A percentile compares a stretch with the other conserved stretches of the same genome.
Evolutionary conservation across 2,329 filamentous ascomycete species (phyloP).

Genomic region (Claviceps quebecensis): DNA sequence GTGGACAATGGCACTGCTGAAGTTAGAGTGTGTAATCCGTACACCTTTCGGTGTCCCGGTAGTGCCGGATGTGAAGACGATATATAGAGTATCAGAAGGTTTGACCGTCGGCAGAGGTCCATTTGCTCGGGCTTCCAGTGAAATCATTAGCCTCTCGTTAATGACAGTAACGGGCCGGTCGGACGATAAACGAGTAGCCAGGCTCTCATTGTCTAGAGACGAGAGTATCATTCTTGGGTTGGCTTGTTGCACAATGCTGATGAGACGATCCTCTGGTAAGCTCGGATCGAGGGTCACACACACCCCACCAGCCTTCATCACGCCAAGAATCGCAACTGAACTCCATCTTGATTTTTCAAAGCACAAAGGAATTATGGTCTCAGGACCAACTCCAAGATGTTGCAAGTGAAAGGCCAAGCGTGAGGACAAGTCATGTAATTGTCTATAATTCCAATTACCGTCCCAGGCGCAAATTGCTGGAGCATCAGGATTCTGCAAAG

Average conservation of each 20-base stretch:
- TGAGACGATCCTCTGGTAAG: conserved; percentile 8
- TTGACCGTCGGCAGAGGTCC: conserved; percentile 4
- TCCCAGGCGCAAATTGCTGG: conserved; percentile 13
- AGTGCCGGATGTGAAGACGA: conserved; percentile 40
- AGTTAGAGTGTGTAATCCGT: conserved; percentile 16
- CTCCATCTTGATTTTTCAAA: conserved; percentile 8
- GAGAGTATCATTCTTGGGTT: conserved; percentile 10
- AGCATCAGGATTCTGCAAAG: conserved; percentile 2
- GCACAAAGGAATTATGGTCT: conserved; percentile 2
- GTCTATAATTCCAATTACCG: conserved; percentile 26
- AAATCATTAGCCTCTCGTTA: not conserved
- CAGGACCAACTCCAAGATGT: conserved; percentile 2
- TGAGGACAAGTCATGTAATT: conserved; percentile 13
- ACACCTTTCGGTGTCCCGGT: conserved; percentile 34
- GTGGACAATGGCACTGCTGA: conserved; percentile 6
- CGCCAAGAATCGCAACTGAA: conserved; percentile 4
- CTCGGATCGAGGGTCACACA: conserved; percentile 7
- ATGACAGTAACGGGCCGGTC: not conserved
- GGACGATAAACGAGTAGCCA: conserved; percentile 4
- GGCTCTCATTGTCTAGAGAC: conserved; percentile 5
- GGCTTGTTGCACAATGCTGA: conserved; percentile 8
- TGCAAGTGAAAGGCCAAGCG: conserved; percentile 6
- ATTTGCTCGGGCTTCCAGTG: not conserved
- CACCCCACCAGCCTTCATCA: conserved; percentile 5
- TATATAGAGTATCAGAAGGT: conserved; percentile 10